Percentiles rank a stretch among this genome's conserved stretches.
phyloP scores from a whole-genome alignment of 2,329 filamentous ascomycete genomes.

The Colletotrichum abscissum region DNA sequence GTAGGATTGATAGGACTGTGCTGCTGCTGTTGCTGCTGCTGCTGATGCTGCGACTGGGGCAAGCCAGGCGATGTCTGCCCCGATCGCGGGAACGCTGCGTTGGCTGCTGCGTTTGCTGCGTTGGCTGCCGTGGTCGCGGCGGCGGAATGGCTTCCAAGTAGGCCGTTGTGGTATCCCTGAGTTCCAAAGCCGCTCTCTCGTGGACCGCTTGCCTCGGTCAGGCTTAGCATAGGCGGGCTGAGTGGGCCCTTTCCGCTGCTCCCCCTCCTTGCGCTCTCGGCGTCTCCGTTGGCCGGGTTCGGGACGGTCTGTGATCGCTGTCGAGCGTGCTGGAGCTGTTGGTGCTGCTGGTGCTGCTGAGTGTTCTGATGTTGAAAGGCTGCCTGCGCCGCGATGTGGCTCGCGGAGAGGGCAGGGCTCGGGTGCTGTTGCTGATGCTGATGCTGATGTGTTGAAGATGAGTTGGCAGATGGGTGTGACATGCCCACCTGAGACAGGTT shows the following conservation, averaged over 20 bases:
- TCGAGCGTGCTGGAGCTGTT: constrained; percentile 65
- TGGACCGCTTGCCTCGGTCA: constrained; percentile 74
- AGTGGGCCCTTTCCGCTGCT: constrained; percentile 61
- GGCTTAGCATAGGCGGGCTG: constrained; percentile 71
- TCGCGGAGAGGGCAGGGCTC: constrained; percentile 65
- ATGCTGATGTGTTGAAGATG: constrained; percentile 23
- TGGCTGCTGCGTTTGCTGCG: constrained; percentile 78
- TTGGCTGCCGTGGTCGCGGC: constrained; percentile 75
- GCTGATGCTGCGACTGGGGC: constrained; percentile 46
- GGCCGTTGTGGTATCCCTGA: constrained; percentile 69
- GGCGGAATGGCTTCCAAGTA: constrained; percentile 68
- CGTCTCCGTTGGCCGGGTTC: constrained; percentile 48
- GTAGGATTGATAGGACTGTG: constrained; percentile 50
- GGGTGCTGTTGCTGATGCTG: constrained; percentile 35
- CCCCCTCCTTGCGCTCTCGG: constrained; percentile 49
- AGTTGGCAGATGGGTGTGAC: constrained; percentile 52
- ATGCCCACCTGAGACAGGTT: constrained; percentile 64
- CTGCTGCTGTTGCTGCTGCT: constrained; percentile 44
- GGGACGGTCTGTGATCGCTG: constrained; percentile 82
- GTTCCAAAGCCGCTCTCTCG: constrained; percentile 65
- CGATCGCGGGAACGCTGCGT: constrained; percentile 77
- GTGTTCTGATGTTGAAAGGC: constrained; percentile 72
- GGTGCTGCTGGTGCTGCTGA: constrained; percentile 40
- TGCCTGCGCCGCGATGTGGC: constrained; percentile 83
- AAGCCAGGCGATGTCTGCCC: constrained; percentile 61